Base-by-base conservation (phyloP, 2,329 filamentous ascomycete species). In the Beauveria scarabaeidicola region DNA sequence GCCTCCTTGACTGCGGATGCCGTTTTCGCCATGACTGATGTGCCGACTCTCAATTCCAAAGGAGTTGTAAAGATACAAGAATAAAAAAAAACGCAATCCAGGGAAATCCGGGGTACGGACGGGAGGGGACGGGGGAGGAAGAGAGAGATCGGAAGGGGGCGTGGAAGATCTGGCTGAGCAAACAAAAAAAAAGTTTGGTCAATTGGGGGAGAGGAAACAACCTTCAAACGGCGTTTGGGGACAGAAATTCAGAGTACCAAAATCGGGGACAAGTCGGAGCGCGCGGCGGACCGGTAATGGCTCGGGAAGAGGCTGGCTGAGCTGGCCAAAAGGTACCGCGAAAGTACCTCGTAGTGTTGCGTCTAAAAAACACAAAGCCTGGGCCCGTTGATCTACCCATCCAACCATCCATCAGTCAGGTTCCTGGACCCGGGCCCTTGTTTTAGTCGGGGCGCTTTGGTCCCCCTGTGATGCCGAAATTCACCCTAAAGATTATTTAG, bases 1-100 rank as follows among this genome's bases (percentile, higher is more conserved):
- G 82, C 80, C 73, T 87, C 86, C 73, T 83, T 87, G 65, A 88
- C 81, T 62, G 74, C 73, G 60, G 76, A 71, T 60, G 76, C 71
- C 65, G 73, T 77, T 60, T 70, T 67, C 50, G 62, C 48, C 72
- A 74, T 75, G 66, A 56, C 67, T 55, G 50, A 36, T 48, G 32
- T 32, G 40, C 40, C 23, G 51, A 41, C 46, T 29, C 52, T 52
- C 40, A 23, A 57, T 48, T 40, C 43, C 27, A 27, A 25, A 23
- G 9, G 25, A 11, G 7, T 29, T 25, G 27, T 40, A 50, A 27
- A 9, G 36, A 50, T 25, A 10, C 38, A 47, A 51, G 19, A 6
- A 36, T 46, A 15, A 23, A 51, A 29, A 46, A n/a, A 41, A 46
- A 17, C 46, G n/a, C 17, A 25, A 36, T 52, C 51, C 17, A 58